These are phyloP conservation scores for Sporobolomyces phaffii DNA, from an alignment of 768 basidiomycete genomes.

Conservation along the genomic window DNA sequence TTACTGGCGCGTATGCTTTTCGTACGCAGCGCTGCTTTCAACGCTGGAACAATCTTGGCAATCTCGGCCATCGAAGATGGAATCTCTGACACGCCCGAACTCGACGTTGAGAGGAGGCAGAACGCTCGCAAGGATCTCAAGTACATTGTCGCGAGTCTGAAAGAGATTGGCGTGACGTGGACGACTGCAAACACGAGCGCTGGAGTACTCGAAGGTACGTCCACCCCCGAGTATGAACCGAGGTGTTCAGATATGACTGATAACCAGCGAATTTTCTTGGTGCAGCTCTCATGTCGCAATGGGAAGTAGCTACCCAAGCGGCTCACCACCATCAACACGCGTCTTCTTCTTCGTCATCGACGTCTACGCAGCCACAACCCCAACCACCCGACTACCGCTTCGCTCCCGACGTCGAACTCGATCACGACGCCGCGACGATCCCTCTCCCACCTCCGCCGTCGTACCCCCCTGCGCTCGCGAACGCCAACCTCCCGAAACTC, in stretches of 20 bases:
- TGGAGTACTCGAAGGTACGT: conserved; percentile 27
- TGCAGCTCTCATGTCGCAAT: conserved; percentile 12
- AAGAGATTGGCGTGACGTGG: conserved; percentile 33
- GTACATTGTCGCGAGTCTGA: conserved; percentile 15
- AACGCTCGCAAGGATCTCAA: conserved; percentile 26
- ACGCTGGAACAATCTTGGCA: conserved; percentile 34
- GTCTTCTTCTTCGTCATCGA: background rate
- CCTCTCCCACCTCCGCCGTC: background rate
- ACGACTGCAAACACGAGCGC: conserved; percentile 33
- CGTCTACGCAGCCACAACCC: background rate
- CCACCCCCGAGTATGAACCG: background rate
- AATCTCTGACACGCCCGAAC: conserved; percentile 5
- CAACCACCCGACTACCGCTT: background rate
- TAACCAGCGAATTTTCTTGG: too few species aligned
- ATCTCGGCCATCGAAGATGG: conserved; percentile 33
- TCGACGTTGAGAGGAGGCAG: conserved; percentile 15
- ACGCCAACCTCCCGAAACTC: background rate
- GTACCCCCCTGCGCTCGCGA: background rate
- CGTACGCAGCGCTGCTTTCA: conserved; percentile 24
- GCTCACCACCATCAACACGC: background rate
- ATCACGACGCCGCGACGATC: background rate
- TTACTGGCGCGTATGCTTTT: background rate
- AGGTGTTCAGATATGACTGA: too few species aligned
- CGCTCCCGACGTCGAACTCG: background rate
- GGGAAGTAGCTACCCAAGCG: conserved; percentile 3